Percentiles rank a stretch among this genome's conserved stretches.
Evolutionary conservation across 176 grass and related monocot species (phyloP).

Genomic region (Aegilops longissima): DNA sequence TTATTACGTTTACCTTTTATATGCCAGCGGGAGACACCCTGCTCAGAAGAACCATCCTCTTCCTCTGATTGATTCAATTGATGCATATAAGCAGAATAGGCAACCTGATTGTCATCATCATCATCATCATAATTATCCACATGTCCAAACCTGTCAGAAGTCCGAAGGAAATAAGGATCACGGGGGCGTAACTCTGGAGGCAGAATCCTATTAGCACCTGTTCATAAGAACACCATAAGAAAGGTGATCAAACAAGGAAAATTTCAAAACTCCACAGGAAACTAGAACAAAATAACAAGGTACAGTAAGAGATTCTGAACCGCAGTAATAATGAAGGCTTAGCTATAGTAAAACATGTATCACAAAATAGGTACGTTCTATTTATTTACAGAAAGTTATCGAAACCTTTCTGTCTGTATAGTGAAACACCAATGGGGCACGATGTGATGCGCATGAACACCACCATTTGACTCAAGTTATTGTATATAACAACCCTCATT

Average conservation of each 20-base stretch:
- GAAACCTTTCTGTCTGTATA: not conserved
- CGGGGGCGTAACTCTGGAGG: conserved; percentile 29
- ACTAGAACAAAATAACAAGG: conserved; percentile 8
- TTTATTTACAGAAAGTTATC: not conserved
- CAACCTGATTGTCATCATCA: conserved; percentile 29
- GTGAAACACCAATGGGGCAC: not conserved
- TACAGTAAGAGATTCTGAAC: conserved; percentile 26
- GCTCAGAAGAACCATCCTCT: conserved; percentile 61
- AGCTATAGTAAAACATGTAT: not conserved
- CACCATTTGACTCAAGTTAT: not conserved
- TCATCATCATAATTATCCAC: conserved; percentile 45
- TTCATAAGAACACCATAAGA: conserved; percentile 38
- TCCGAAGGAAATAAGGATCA: conserved; percentile 48
- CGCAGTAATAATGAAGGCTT: not conserved
- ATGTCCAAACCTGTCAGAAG: conserved; percentile 60
- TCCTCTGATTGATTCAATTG: conserved; percentile 60
- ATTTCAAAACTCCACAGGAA: conserved; percentile 13
- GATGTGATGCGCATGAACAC: conserved; percentile 6
- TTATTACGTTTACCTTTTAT: conserved; percentile 99
- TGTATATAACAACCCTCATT: not conserved
- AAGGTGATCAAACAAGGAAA: conserved; percentile 31
- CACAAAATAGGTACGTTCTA: not conserved
- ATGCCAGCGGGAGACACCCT: conserved; percentile 84
- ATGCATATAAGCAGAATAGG: conserved; percentile 38
- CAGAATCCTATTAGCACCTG: conserved; percentile 59